Base-by-base conservation (phyloP, 2,329 filamentous ascomycete genomes). In the Cryphonectria nitschkei region DNA sequence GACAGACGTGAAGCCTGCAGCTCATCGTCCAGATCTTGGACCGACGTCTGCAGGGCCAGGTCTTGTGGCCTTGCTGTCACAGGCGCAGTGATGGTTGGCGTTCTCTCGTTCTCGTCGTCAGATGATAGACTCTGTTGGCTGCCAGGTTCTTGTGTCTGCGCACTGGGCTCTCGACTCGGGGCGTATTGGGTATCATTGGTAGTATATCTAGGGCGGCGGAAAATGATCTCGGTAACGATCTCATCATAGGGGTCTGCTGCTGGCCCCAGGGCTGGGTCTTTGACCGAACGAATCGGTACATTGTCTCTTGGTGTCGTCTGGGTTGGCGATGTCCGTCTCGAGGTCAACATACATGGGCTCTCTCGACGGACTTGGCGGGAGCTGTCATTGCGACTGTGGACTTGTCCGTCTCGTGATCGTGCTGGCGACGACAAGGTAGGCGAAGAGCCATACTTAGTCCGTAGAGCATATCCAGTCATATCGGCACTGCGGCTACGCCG, bases 151-250 rank as follows among this genome's bases (percentile, higher is more conserved):
- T 60, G 46, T 26, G 32, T 37, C 6, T 46, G 41, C 29, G 70
- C 14, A 9, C 64, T 39, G 5, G 46, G 6, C 6, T n/a, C 26
- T 2, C 39, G 26, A 5, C 14, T 43, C 5, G 67, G 50, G 39
- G 41, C 60, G 34, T 39, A 41, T 29, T 29, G 58, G 41, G 41
- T 16, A 19, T n/a, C 26, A 29, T 61, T 29, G 1, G 14, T 29
- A 6, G 60, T 14, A 43, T 34, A 50, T 3, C 32, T 56, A 3
- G 70, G 70, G 19, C 63, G 34, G 29, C 54, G 64, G 26, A 70
- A 68, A n/a, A 63, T 70, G 19, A 70, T 68, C 32, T 70, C 69
- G 37, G 69, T 65, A 29, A 70, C 60, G 50, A 70, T 70, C 19
- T 71, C 70, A 52, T 71, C 66, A 22, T 69, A 39, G 3, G 68